Conservation (phyloP, 805 yeast genomes). For the Teunomyces tritomae region DNA sequence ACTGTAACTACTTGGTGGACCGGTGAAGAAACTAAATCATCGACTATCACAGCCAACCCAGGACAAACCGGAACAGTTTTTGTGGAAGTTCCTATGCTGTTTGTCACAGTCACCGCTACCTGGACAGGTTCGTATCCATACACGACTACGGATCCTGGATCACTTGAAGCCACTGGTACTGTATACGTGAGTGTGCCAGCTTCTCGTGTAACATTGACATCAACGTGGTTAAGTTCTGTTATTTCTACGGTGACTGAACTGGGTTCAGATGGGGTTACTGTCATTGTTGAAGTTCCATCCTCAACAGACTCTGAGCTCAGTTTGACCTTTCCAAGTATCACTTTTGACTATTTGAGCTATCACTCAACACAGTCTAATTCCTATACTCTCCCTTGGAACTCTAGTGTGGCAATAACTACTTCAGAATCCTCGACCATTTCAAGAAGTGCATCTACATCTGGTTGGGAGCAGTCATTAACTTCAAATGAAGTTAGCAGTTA, state of each 20-base stretch:
- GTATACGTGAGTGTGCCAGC: conserved; percentile 9
- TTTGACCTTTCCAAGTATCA: neutral
- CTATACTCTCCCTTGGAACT: neutral
- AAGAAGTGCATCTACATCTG: too few relatives aligned
- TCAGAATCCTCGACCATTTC: neutral
- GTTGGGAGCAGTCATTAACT: too few relatives aligned
- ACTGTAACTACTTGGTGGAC: conserved; percentile 2
- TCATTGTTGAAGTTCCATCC: conserved; percentile 11
- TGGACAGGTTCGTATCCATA: conserved; percentile 10
- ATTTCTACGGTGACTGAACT: neutral
- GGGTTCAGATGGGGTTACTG: conserved; percentile 8
- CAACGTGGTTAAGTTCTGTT: conserved; percentile 10
- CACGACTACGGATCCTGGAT: conserved; percentile 5
- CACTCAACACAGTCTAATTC: neutral
- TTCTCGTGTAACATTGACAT: conserved; percentile 8
- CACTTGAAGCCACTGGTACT: conserved; percentile 9
- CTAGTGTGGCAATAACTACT: neutral
- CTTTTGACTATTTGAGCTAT: neutral
- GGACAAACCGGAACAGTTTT: conserved; percentile 6
- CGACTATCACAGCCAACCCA: conserved; percentile 2
- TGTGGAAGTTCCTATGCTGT: conserved; percentile 11
- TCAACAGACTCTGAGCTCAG: neutral
- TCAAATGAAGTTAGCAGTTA: too few relatives aligned
- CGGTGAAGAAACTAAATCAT: neutral
- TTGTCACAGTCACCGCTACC: conserved; percentile 8